These are phyloP conservation scores for Passalora sequoiae DNA, from an alignment of 2,329 filamentous ascomycete genomes.

Conservation along the genomic window DNA sequence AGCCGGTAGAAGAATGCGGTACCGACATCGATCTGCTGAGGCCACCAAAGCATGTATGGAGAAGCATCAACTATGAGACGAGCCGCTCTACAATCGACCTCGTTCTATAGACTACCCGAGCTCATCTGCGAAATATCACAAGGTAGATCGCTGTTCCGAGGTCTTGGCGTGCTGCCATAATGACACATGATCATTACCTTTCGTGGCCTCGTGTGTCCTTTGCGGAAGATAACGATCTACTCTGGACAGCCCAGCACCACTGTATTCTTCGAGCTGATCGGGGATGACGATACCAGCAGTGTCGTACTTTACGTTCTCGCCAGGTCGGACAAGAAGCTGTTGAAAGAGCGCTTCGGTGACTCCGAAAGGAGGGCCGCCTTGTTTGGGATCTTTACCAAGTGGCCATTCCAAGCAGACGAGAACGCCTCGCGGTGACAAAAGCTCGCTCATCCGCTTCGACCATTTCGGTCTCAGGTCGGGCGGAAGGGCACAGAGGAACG, in stretches of 20 bases:
- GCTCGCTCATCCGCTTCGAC: slow-evolving; percentile 51
- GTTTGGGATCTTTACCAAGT: slow-evolving; percentile 60
- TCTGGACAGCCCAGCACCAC: slow-evolving; percentile 40
- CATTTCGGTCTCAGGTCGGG: slow-evolving; percentile 53
- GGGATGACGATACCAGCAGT: slow-evolving; percentile 47
- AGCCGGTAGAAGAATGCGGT: no score
- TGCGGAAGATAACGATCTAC: slow-evolving; percentile 54
- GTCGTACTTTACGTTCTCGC: slow-evolving; percentile 60
- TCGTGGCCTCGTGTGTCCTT: slow-evolving; percentile 53
- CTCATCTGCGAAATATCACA: no score
- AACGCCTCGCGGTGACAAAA: slow-evolving; percentile 49
- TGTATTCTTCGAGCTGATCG: slow-evolving; percentile 36
- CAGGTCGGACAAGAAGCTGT: slow-evolving; percentile 65
- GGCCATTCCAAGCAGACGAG: slow-evolving; percentile 73
- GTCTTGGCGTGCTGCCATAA: slow-evolving; percentile 40
- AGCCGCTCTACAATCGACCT: no score
- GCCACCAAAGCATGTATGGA: no score
- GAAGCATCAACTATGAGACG: no score
- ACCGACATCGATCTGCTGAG: no score
- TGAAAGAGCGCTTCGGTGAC: slow-evolving; percentile 65
- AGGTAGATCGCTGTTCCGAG: neutral
- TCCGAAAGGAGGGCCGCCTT: slow-evolving; percentile 68
- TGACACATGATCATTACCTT: slow-evolving; percentile 47
- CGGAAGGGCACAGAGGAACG: slow-evolving; percentile 58
- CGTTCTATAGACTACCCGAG: no score